phyloP scores from a whole-genome alignment of 441 rosid genomes.

The Dalechampia spathulata region DNA sequence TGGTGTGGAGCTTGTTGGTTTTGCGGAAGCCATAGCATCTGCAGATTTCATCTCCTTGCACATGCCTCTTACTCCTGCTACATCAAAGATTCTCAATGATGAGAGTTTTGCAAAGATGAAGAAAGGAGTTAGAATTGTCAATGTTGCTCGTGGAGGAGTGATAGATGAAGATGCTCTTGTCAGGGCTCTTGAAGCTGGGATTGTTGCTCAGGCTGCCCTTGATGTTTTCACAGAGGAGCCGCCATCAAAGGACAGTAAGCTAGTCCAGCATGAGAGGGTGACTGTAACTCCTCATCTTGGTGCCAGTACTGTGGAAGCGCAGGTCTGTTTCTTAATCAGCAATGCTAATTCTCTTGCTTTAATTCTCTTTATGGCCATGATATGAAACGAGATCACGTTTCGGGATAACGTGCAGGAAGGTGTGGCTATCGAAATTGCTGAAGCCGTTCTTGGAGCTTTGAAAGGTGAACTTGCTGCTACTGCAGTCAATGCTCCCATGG shows the following conservation, averaged over 20 bases:
- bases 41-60: conserved; percentile 93
- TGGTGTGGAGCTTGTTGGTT: conserved; percentile 81
- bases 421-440: conserved; percentile 95
- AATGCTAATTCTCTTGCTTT: neutral
- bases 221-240: conserved; percentile 92
- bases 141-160: conserved; percentile 97
- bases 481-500: conserved; percentile 99
- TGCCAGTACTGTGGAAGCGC: conserved; percentile 95
- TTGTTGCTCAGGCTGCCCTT: conserved; percentile 96
- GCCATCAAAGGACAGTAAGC: conserved; percentile 65
- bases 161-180: conserved; percentile 93
- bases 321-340: conserved; percentile 32
- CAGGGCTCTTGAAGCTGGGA: conserved; percentile 77
- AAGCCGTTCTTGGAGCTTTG: conserved; percentile 94
- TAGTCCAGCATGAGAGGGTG: conserved; percentile 77
- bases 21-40: conserved; percentile 64
- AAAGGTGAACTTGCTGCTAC: conserved; percentile 95
- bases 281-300: conserved; percentile 97
- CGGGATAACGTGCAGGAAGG: conserved; percentile 58
- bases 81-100: conserved; percentile 68
- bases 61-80: conserved; percentile 89
- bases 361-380: conserved; percentile 3
- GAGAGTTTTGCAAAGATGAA: conserved; percentile 86
- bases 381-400: neutral
- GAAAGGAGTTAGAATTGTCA: conserved; percentile 84